phyloP scores from a whole-genome alignment of 2,329 filamentous ascomycete species.

The Lachnellula hyalina region DNA sequence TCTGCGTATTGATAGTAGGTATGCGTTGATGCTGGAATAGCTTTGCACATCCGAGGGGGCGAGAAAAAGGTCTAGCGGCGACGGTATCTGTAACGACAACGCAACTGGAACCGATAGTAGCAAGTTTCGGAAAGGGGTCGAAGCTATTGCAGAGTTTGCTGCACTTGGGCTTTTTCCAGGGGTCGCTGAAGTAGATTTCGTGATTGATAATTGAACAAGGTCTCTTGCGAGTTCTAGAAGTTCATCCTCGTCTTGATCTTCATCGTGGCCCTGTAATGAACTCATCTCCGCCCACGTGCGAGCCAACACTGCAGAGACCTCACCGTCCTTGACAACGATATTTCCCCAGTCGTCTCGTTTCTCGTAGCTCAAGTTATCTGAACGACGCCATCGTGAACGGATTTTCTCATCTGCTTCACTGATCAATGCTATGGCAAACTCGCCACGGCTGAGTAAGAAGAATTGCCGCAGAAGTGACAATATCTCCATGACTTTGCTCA shows the following conservation, averaged over 20 bases:
- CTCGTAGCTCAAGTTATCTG: slow-evolving; percentile 53
- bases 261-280: slow-evolving; percentile 62
- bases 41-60: slow-evolving; percentile 67
- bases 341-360: slow-evolving; percentile 55
- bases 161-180: slow-evolving; percentile 31
- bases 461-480: slow-evolving; percentile 77
- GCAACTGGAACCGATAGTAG: slow-evolving; percentile 72
- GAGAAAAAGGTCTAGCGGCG: slow-evolving; percentile 84
- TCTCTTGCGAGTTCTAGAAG: slow-evolving; percentile 77
- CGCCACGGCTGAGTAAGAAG: slow-evolving; percentile 79
- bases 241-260: slow-evolving; percentile 69
- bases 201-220: slow-evolving; percentile 62
- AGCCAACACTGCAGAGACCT: slow-evolving; percentile 70
- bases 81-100: slow-evolving; percentile 66
- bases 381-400: slow-evolving; percentile 64
- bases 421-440: slow-evolving; percentile 85
- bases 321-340: slow-evolving; percentile 76
- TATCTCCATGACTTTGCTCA: slow-evolving; percentile 69
- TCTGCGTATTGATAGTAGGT: slow-evolving; percentile 77
- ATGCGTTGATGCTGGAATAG: slow-evolving; percentile 83
- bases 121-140: slow-evolving; percentile 68
- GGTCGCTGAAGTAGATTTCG: slow-evolving; percentile 40
- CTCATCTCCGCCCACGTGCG: slow-evolving; percentile 76
- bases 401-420: slow-evolving; percentile 78
- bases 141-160: slow-evolving; percentile 17